Evolutionary conservation across 1,284 basidiomycete species (phyloP).

Genomic region (Naganishia cerealis): DNA sequence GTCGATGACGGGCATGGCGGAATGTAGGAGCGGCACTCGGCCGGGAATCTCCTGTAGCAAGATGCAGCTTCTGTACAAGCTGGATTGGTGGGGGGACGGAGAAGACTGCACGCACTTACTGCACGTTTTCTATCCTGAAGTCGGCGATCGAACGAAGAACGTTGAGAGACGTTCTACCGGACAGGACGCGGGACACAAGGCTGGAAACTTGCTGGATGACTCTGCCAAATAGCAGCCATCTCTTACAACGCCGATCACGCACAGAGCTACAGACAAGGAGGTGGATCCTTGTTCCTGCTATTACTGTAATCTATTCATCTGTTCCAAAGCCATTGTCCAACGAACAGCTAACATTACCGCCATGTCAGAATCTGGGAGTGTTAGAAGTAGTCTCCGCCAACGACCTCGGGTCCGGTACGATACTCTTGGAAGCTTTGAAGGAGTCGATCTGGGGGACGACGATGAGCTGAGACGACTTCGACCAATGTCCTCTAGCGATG

Average conservation of each 20-base stretch:
- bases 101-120: too few relatives aligned
- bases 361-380: constrained; percentile 23
- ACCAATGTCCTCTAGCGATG: constrained; percentile 5
- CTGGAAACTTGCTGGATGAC: too few relatives aligned
- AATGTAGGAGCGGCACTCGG: background rate
- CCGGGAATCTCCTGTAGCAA: background rate
- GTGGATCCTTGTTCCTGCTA: too few relatives aligned
- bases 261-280: too few relatives aligned
- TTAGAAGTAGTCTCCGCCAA: constrained; percentile 15
- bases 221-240: too few relatives aligned
- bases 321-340: background rate
- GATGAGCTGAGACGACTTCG: constrained; percentile 20
- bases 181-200: too few relatives aligned
- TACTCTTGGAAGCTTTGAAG: constrained; percentile 25
- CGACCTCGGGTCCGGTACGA: constrained; percentile 22
- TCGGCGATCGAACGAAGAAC: background rate
- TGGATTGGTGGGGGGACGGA: background rate
- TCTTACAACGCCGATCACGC: too few relatives aligned
- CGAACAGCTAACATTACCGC: background rate
- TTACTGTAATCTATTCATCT: too few relatives aligned
- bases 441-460: constrained; percentile 20
- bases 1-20: constrained; percentile 8
- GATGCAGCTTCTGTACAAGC: background rate
- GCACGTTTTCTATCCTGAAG: too few relatives aligned
- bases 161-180: background rate